Base-by-base conservation (phyloP, 2,329 filamentous ascomycete species). In the Purpureocillium takamizusanense region DNA sequence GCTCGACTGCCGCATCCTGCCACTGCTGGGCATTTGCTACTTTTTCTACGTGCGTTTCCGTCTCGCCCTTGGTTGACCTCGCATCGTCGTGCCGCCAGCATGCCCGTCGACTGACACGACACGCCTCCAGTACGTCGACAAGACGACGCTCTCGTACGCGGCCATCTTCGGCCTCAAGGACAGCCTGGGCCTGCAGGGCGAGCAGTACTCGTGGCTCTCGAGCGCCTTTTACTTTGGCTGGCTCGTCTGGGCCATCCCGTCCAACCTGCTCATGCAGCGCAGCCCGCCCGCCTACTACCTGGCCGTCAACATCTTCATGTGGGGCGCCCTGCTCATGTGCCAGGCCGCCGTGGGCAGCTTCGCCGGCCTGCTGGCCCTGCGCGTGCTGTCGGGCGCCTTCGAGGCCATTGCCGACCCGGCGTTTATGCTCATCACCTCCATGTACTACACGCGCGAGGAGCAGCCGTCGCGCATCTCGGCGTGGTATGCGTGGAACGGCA, bases 401-500 rank as follows among this genome's bases (percentile, higher is more conserved):
- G 79, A 83, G 51, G 74, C 78, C 3, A 61, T 62, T 27, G 61
- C 60, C 3, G 59, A 62, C 31, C 62, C 62, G 2, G 60, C 60
- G 1, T 78, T 81, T 42, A 78, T 82, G 65, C 56, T 83, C 2
- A 75, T 82, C 28, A 81, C 77, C 0, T 69, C 68, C 4, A 81
- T 81, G 76, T 83, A 76, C 70, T 69, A 80, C 47, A 80, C 76
- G 2, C 65, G 76, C 9, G 62, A 66, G 3, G 74, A 83, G 48
- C 78, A 83, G 47, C 76, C 78, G 0, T 62, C 74, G 3, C 63
- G 77, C 1, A 76, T 79, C 36, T 73, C 72, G 2, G 57, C 73
- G 0, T 80, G 74, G 74, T 79, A 74, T 49, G 66, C 69, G 0
- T 74, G 72, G 23, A 78, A 78, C 35, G 76, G 76, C 0, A 52